Base-by-base conservation (phyloP, 176 grass and related monocot genomes). In the Pontederia crassipes region DNA sequence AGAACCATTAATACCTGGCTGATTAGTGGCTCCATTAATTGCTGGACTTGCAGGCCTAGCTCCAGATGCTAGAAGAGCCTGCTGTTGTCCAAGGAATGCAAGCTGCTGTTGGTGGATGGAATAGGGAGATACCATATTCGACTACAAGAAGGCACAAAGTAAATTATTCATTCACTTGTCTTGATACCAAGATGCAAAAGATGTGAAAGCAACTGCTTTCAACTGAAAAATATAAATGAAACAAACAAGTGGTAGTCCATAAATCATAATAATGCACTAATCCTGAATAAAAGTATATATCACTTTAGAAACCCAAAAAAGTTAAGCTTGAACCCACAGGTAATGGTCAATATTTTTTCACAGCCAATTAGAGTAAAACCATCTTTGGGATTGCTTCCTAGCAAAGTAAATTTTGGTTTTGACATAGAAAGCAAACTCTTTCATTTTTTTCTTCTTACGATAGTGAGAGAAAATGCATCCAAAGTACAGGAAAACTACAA, bases 51-150 rank as follows among this genome's bases (percentile, higher is more conserved):
- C 60, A 76, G 72, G 75, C 83, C 89, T 93, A 47, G 89, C 85
- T 70, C 82, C 82, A 62, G 94, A 82, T 79, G 83, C 68, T 52
- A 99, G 69, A 77, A 97, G 59, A 83, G 94, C 94, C 85, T 99
- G 88, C 65, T 99, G 94, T 65, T 99, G 88, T 13, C 82, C 72
- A 62, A 99, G 78, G 72, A 86, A 83, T 15, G 82, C 79, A 58
- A 99, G 78, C 66, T 99, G 94, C 78, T 99, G 94, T 46, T 99
- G 94, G 66, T 99, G 94, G 59, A 70, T 49, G 52, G 84, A 72
- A 24, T 89, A 99, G 7, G 94, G 94, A 57, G 88, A 99, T 17
- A 89, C 82, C 73, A 89, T 83, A 75, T 92, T 99, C 17, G 84
- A 83, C 94, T 99, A 82, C 66, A 83, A 79, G 70, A 67, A 46